Evolutionary conservation across 495 filamentous ascomycete genomes (phyloP), one percentile per base, ranked within the genome.

Genomic region (Xylaria flabelliformis): DNA sequence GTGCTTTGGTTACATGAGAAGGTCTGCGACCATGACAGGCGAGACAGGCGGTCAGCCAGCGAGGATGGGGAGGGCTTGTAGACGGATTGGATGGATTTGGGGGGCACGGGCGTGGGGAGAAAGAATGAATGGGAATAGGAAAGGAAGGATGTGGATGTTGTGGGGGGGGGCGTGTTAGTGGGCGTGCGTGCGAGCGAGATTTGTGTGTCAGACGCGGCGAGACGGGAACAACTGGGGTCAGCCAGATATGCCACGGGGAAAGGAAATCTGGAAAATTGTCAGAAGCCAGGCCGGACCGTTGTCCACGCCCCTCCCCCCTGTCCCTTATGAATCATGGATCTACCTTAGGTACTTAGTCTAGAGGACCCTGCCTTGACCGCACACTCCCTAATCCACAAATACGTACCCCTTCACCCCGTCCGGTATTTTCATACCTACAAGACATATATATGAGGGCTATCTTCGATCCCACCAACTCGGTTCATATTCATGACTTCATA

Each of bases 11-110:
- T 72, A 72, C 70, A 72, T 72, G 70, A 72, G 50, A 29, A 65
- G 70, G 62, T 72, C 50, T 68, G 75, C 76, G 75, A 71, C 72
- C 75, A 75, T 78, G 76, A 79, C 77, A 79, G 74, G 77, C 77
- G 77, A 76, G 76, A 79, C 77, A 79, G 74, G 77, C 77, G 77
- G 77, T 79, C 77, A 76, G 76, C 71, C 70, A 61, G 55, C 62
- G 63, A 72, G 70, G 63, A 67, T 58, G 58, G 56, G 56, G 29
- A 62, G 63, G 70, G 69, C 34, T 32, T 59, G 66, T 32, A 26
- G 19, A 13, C 32, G 69, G 70, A 72, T 75, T 64, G 77, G 77
- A 75, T 73, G 72, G 69, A 21, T 44, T 72, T 65, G 62, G 70
- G 70, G 51, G 70, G 36, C 51, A 61, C 51, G 61, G 70, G 63